Conservation (phyloP, 768 basidiomycete species). For the Austroboletus festivus region DNA sequence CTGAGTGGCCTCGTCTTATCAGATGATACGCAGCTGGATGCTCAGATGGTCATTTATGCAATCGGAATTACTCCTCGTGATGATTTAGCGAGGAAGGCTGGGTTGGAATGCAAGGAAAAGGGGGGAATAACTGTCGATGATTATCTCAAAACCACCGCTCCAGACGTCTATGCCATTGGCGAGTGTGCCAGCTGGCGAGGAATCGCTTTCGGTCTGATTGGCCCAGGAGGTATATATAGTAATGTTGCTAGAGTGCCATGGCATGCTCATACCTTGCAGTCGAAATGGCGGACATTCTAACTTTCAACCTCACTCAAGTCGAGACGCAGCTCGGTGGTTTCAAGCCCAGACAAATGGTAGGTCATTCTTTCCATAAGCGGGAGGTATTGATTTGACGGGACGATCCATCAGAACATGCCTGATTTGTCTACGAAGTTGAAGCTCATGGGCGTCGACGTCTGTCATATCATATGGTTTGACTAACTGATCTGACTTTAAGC, state of each 20-base stretch:
- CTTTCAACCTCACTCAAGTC: slow-evolving; percentile 67
- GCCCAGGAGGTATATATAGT: slow-evolving; percentile 49
- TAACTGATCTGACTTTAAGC: not conserved
- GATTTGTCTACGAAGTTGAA: slow-evolving; percentile 68
- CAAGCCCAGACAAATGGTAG: slow-evolving; percentile 43
- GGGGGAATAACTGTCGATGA: slow-evolving; percentile 63
- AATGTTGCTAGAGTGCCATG: not conserved
- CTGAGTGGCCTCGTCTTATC: slow-evolving; percentile 51
- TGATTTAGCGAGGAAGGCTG: slow-evolving; percentile 54
- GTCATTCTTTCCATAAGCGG: not conserved
- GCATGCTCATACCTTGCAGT: slow-evolving; percentile 24
- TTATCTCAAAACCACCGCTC: slow-evolving; percentile 50
- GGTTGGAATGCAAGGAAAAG: slow-evolving; percentile 45
- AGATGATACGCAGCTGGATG: slow-evolving; percentile 43
- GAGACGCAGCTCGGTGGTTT: slow-evolving; percentile 40
- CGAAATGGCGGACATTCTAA: slow-evolving; percentile 73
- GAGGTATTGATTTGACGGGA: not conserved
- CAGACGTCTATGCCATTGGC: slow-evolving; percentile 69
- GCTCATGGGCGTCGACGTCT: slow-evolving; percentile 55
- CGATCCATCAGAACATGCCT: slow-evolving; percentile 43
- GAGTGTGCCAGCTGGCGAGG: slow-evolving; percentile 71
- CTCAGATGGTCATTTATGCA: slow-evolving; percentile 61
- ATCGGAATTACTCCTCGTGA: slow-evolving; percentile 72
- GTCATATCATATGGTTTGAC: slow-evolving; percentile 5
- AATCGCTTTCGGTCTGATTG: slow-evolving; percentile 71